Percentiles rank a stretch among this genome's conserved stretches.
These are phyloP conservation scores for Sporothrix inflata DNA, from an alignment of 2,329 filamentous ascomycete species.

Conservation along the genomic window DNA sequence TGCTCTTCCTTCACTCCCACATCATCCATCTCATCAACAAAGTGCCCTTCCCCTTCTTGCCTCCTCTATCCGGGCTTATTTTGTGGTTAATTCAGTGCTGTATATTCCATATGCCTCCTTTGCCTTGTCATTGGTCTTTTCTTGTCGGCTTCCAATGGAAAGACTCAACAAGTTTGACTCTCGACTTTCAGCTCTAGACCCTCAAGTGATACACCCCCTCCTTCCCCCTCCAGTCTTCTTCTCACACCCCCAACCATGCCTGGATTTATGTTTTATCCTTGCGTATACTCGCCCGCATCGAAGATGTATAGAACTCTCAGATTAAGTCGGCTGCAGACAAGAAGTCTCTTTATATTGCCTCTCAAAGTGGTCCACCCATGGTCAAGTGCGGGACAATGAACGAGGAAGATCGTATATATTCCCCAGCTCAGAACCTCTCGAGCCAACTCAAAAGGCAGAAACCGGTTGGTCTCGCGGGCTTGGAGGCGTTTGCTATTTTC, in stretches of 20 bases:
- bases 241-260: slow-evolving; percentile 5
- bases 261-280: background rate
- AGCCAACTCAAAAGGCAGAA: background rate
- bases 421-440: background rate
- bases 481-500: background rate
- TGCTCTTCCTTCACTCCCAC: background rate
- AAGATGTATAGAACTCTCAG: background rate
- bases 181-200: slow-evolving; percentile 18
- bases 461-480: background rate
- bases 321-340: background rate
- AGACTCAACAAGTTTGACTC: background rate
- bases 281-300: background rate
- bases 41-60: background rate
- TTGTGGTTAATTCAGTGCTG: background rate
- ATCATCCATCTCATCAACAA: background rate
- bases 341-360: background rate
- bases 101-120: background rate
- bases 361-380: background rate
- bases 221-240: background rate
- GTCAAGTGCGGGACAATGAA: background rate
- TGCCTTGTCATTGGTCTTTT: background rate
- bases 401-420: slow-evolving; percentile 1
- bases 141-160: background rate
- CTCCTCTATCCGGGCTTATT: background rate
- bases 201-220: slow-evolving; percentile 20